Base-by-base conservation (phyloP, 208 protist genomes). In the Trypanosoma melophagium region DNA sequence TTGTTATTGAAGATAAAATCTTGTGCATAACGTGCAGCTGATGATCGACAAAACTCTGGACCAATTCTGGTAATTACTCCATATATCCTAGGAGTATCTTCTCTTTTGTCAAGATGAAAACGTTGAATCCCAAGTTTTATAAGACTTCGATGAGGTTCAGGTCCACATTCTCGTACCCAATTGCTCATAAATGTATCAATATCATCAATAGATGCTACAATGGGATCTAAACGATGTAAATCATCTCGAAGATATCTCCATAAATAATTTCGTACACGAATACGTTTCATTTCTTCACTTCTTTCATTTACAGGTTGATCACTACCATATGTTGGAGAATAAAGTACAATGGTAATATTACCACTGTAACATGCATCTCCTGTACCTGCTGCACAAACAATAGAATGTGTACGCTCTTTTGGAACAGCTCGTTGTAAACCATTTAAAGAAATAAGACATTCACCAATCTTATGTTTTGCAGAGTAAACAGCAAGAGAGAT, bases 231-330 rank as follows among this genome's bases (percentile, higher is more conserved):
- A 24, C 81, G 77, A 63, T 95, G 87, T 41, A 95, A 76, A 49
- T 93, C 85, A 71, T 91, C 86, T 40, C 87, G 84, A 40, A 89
- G 76, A 73, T 90, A 82, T 61, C 66, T 80, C 87, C 87, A 93
- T 45, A 95, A 63, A 63, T 81, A 93, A 59, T 81, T 80, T 67
- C 69, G 69, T 53, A 95, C 76, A 59, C 90, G 90, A 31, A 74
- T 56, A 22, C 87, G 87, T 41, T 82, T 57, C 24, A 59, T 28
- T 47, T 74, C 68, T 68, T 89, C 81, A 63, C 78, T 49, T 38
- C 3, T n/a, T 5, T 71, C 63, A 24, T 64, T 70, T 60, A 83
- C 63, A 42, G 56, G 64, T 45, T 71, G 41, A 24, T 77, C 76
- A 45, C 74, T 79, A 66, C 62, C 81, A 76, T 84, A 93, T 55